Percentiles rank a stretch among this genome's conserved stretches.
Evolutionary conservation across 2,329 filamentous ascomycete genomes (phyloP).

Genomic region (Trichoderma sp.): DNA sequence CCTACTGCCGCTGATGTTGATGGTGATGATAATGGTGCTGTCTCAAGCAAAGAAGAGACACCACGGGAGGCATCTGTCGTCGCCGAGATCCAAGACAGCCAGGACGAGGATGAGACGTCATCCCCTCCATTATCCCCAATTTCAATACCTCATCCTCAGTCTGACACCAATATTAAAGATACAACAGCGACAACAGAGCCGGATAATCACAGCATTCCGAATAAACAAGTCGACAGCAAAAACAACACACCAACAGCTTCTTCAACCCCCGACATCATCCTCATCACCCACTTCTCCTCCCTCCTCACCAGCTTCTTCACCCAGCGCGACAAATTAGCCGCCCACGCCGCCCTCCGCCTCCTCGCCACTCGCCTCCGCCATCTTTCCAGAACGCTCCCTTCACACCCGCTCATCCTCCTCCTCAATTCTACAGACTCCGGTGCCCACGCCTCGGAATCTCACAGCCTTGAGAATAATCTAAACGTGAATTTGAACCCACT

Average conservation of each 20-base stretch:
- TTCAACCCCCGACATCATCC: conserved; percentile 41
- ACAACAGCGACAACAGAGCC: background rate
- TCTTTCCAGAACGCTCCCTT: conserved; percentile 45
- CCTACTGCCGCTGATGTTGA: background rate
- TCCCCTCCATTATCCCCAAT: conserved; percentile 19
- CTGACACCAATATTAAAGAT: background rate
- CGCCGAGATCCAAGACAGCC: conserved; percentile 39
- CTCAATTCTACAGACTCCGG: conserved; percentile 51
- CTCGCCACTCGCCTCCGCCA: conserved; percentile 50
- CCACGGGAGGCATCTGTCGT: background rate
- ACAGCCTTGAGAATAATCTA: conserved; percentile 5
- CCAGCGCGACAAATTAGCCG: conserved; percentile 47
- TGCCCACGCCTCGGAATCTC: conserved; percentile 12
- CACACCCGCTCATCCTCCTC: conserved; percentile 53
- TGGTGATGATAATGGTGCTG: too few relatives aligned
- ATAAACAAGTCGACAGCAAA: background rate
- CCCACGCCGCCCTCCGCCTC: conserved; percentile 51
- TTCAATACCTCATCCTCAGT: background rate
- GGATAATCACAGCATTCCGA: too few relatives aligned
- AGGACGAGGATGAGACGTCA: conserved; percentile 35
- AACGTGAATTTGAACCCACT: background rate
- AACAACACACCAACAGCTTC: background rate
- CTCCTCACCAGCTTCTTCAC: conserved; percentile 57
- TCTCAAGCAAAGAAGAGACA: background rate
- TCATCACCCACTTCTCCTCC: conserved; percentile 57